Conservation (phyloP, 2,329 filamentous ascomycete genomes). For the Epichloe sibirici region DNA sequence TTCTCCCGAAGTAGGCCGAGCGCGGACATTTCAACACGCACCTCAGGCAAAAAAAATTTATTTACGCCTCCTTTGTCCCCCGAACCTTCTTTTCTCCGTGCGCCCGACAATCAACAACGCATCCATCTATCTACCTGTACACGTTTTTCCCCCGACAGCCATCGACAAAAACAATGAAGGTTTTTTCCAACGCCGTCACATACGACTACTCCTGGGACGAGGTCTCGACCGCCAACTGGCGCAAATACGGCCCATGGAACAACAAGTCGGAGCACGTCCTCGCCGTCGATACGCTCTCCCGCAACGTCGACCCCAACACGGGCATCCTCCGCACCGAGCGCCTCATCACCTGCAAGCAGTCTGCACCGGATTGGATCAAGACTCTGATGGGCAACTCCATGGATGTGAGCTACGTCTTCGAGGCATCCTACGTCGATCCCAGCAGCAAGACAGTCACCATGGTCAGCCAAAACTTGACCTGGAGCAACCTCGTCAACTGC, state of each 20-base stretch:
- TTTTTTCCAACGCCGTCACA: slow-evolving; percentile 80
- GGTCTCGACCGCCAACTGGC: slow-evolving; percentile 95
- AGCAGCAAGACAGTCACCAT: slow-evolving; percentile 78
- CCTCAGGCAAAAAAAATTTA: slow-evolving; percentile 4
- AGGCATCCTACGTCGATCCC: slow-evolving; percentile 91
- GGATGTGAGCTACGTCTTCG: slow-evolving; percentile 81
- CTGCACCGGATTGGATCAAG: slow-evolving; percentile 67
- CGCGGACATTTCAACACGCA: slow-evolving; percentile 1
- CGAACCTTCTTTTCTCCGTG: background rate
- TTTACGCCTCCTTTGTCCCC: slow-evolving; percentile 1
- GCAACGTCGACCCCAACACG: slow-evolving; percentile 43
- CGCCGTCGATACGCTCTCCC: slow-evolving; percentile 83
- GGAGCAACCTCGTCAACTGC: slow-evolving; percentile 78
- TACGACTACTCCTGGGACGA: slow-evolving; percentile 99
- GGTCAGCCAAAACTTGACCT: slow-evolving; percentile 91
- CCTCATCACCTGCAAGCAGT: slow-evolving; percentile 49
- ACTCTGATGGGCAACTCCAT: slow-evolving; percentile 60
- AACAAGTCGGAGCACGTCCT: slow-evolving; percentile 95
- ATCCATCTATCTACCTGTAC: background rate
- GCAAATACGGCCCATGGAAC: slow-evolving; percentile 98
- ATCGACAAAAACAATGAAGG: slow-evolving; percentile 57
- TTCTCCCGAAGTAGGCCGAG: background rate
- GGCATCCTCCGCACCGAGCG: slow-evolving; percentile 51
- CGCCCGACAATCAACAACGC: background rate
- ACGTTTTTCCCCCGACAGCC: background rate